These are phyloP conservation scores for Pyrus betulifolia DNA, from an alignment of 306 rosid species.

Conservation along the genomic window DNA sequence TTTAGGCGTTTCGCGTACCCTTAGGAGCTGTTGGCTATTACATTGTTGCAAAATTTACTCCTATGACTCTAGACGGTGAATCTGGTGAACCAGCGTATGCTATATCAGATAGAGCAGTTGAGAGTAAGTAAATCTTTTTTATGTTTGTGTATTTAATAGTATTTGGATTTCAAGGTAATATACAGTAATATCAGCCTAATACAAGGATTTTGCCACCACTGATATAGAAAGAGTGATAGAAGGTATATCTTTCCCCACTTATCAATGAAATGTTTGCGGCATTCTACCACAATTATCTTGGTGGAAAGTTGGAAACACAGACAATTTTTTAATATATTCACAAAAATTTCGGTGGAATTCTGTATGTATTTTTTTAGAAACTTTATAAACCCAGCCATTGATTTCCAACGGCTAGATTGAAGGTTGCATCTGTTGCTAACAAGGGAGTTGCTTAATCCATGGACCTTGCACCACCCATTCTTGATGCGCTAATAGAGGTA, in stretches of 20 bases:
- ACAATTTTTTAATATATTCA: not conserved
- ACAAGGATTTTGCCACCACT: not conserved
- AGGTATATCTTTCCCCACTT: not conserved
- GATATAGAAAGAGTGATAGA: not conserved
- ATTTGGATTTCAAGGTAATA: not conserved
- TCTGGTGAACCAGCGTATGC: slow-evolving; percentile 76
- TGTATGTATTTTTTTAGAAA: not conserved
- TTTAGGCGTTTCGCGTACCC: slow-evolving; percentile 89
- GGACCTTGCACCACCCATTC: not conserved
- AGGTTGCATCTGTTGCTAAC: not conserved
- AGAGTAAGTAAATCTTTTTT: slow-evolving; percentile 52
- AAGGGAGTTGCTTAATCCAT: not conserved
- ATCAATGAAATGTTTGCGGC: not conserved
- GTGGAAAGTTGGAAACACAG: not conserved
- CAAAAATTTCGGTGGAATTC: not conserved
- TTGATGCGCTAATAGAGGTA: not conserved
- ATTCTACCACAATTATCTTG: not conserved
- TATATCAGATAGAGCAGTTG: slow-evolving; percentile 72
- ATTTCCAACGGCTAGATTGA: not conserved
- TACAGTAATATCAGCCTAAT: not conserved
- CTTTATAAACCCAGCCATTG: not conserved
- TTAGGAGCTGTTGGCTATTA: slow-evolving; percentile 91
- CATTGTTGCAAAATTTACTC: slow-evolving; percentile 75
- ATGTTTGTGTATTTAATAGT: not conserved
- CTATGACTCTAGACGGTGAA: slow-evolving; percentile 83